Evolutionary conservation across 83 land plant genomes (phyloP), one percentile per base, ranked within the genome.

Genomic region (Diphasiastrum complanatum): DNA sequence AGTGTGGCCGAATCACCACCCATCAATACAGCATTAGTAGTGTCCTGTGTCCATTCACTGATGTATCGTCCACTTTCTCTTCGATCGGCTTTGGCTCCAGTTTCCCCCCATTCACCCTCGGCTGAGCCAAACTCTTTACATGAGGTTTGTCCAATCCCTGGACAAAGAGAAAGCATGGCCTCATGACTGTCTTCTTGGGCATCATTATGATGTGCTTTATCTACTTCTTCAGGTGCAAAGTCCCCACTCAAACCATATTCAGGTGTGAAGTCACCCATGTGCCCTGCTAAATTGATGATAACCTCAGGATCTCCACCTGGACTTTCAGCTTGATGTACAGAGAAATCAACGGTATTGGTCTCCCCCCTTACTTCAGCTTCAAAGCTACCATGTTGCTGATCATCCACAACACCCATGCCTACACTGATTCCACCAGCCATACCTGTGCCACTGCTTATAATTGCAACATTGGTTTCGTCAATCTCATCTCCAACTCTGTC

Each of bases 401-500:
- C 43, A 8, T 8, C n/a, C n/a, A n/a, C n/a, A n/a, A 78, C 91
- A 69, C 83, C 87, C 89, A 91, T 89, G 24, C 87, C 93, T 38
- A 85, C 83, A 75, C 96, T n/a, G n/a, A n/a, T 85, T 33, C 85
- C 85, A 25, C 87, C 91, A 74, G 85, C 89, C n/a, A 89, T 55
- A 35, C 25, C 61, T 24, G 58, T 63, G 29, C 47, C 77, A 71
- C 75, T 79, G 52, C 79, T 82, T 2, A 66, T 73, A 28, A 73
- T 72, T 33, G 76, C 76, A 47, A 79, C 72, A 45, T 63, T 79
- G 71, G 79, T 82, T 36, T 82, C 89, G 4, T 72, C 84, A 75
- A 78, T 83, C 62, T 78, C 38, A 22, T 79, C 69, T 51, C 79
- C 83, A 57, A 75, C 88, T 18, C 77, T 85, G 67, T 82, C 87